Evolutionary conservation across 768 basidiomycete genomes (phyloP).

Genomic region (Naganishia randhawae): DNA sequence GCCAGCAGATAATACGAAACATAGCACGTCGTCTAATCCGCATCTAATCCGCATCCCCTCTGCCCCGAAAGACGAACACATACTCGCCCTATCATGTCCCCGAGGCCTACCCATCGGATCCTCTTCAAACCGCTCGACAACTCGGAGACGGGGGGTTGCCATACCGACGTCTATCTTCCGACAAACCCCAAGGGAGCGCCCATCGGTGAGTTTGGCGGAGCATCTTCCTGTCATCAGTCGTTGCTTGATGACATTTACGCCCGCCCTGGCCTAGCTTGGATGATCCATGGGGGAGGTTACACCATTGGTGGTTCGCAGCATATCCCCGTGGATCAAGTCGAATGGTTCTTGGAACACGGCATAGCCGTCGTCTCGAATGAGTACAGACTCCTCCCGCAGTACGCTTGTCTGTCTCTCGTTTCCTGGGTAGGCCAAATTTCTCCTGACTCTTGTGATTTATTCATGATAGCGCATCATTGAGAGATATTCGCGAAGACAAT

Average conservation of each 20-base stretch:
- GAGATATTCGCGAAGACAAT: slow-evolving; percentile 24
- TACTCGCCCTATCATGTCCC: not conserved
- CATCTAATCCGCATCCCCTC: no score
- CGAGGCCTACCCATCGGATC: slow-evolving; percentile 6
- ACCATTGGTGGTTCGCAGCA: slow-evolving; percentile 20
- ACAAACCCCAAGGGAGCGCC: not conserved
- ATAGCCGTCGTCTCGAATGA: slow-evolving; percentile 29
- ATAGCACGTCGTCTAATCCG: no score
- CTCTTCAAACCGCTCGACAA: slow-evolving; percentile 29
- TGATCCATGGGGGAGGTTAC: slow-evolving; percentile 31
- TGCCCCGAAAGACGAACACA: no score
- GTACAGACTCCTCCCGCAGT: slow-evolving; percentile 30
- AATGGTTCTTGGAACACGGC: slow-evolving; percentile 25
- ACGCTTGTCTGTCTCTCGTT: not conserved
- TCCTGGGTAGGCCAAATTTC: not conserved
- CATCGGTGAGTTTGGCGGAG: slow-evolving; percentile 3
- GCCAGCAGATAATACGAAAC: no score
- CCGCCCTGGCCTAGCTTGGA: slow-evolving; percentile 2
- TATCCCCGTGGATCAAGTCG: slow-evolving; percentile 29
- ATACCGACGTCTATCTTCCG: slow-evolving; percentile 28
- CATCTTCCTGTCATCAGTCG: not conserved
- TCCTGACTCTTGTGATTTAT: not conserved
- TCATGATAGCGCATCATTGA: slow-evolving; percentile 15
- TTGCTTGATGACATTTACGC: not conserved
- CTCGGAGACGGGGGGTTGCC: slow-evolving; percentile 26